Conservation (phyloP, 306 rosid species). For the Fragaria nilgerrensis region DNA sequence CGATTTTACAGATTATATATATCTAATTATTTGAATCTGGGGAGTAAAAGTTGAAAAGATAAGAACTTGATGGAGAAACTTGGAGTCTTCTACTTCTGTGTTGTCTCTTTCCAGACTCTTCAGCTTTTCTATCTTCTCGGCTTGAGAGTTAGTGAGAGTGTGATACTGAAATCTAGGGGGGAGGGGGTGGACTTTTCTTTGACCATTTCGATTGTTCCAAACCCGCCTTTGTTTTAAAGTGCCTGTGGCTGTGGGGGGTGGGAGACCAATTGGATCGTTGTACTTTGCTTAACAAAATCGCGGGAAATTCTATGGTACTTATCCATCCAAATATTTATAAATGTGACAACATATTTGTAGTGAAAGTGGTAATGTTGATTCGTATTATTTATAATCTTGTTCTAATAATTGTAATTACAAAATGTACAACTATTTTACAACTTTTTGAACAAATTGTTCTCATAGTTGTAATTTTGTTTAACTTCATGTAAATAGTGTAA, state of each 20-base stretch:
- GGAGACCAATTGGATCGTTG: not conserved
- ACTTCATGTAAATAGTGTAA: no score
- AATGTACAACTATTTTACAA: no score
- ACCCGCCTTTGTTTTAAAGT: not conserved
- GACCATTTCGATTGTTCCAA: not conserved
- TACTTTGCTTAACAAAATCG: not conserved
- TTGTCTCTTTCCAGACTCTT: not conserved
- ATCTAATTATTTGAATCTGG: not conserved
- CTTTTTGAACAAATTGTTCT: no score
- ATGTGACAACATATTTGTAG: no score
- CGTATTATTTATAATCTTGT: no score
- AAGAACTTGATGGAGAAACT: not conserved
- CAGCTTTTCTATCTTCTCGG: not conserved
- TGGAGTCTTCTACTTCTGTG: not conserved
- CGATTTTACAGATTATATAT: not conserved
- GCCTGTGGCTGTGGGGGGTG: not conserved
- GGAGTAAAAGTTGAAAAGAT: not conserved
- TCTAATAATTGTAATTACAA: no score
- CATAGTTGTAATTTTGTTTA: no score
- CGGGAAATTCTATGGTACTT: no score
- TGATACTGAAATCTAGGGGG: not conserved
- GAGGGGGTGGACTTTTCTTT: not conserved
- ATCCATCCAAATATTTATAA: no score
- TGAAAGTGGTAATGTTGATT: no score
- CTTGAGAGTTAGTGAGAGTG: not conserved